Evolutionary conservation across 306 rosid genomes (phyloP), one percentile per base, ranked within the genome.

Genomic region (Begonia masoniana): DNA sequence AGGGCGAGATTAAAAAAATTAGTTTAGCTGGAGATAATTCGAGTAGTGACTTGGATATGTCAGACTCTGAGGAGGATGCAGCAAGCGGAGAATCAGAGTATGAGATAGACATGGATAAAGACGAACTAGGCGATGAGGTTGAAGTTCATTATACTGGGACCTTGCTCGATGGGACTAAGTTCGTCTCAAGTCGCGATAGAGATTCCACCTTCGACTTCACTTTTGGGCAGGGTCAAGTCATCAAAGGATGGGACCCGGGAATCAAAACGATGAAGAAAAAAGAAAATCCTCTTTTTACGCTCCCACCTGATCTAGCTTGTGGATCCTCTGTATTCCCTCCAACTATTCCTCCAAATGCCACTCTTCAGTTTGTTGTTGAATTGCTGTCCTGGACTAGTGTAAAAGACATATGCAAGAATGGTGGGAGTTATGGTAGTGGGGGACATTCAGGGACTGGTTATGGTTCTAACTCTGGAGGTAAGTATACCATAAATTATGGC

Each of bases 171-270:
- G 96, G 97, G 51, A 80, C 97, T 0, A 63, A 76, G 70, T 91
- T 91, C 56, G 97, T 85, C 78, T 91, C 97, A 3, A 91, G 95
- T 77, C 85, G 96, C 16, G 92, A 85, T 39, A 60, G 71, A 19
- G 89, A 71, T 15, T 71, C 72, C 3, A 85, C 96, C 4, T 85
- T 91, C 68, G 78, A 66, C 71, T 89, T 89, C 66, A 82, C 94
- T n/a, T 96, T 89, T 17, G 97, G 97, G 35, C 97, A 80, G 73
- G 97, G 99, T 23, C 82, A 83, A 86, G 99, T 91, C 46, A 86
- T 91, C 50, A 81, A 73, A 64, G 99, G 99, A 58, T 91, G 96
- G 99, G 96, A 91, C 68, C 62, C 71, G 59, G 97, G 95, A 43
- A 81, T 91, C 39, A 76, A 69, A 52, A 91, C 94, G 1, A 91